Evolutionary conservation across 352 stramenopile species (phyloP).

Genomic region (Globisporangium yorkense): DNA sequence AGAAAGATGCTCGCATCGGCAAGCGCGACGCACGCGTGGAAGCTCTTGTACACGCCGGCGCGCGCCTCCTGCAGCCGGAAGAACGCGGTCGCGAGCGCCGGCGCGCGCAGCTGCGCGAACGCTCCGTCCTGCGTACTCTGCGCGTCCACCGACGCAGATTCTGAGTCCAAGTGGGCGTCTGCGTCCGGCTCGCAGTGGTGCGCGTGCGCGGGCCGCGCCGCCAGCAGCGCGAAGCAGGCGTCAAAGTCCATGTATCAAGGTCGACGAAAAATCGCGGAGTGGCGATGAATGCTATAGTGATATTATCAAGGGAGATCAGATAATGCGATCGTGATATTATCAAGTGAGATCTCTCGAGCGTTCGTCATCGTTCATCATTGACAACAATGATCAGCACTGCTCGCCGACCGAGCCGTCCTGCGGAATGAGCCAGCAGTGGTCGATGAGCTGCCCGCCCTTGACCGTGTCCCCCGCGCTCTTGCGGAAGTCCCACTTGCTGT

Average conservation of each 20-base stretch:
- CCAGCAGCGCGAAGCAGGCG: constrained; percentile 56
- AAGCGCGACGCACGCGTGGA: constrained; percentile 33
- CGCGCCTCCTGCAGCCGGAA: constrained; percentile 51
- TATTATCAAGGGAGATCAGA: not conserved
- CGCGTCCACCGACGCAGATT: not conserved
- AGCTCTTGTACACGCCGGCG: constrained; percentile 66
- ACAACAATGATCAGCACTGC: constrained; percentile 12
- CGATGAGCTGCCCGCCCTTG: constrained; percentile 36
- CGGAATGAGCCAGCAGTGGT: constrained; percentile 69
- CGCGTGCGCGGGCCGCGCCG: constrained; percentile 43
- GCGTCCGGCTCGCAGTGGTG: constrained; percentile 53
- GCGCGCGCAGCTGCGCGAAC: constrained; percentile 9
- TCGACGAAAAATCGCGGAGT: too few relatives aligned
- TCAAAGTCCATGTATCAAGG: constrained; percentile 54
- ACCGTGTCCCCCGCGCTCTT: constrained; percentile 28
- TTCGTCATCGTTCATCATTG: not conserved
- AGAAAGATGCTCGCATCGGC: not conserved
- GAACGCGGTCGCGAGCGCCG: constrained; percentile 36
- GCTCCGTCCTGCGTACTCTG: not conserved
- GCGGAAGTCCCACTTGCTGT: constrained; percentile 55
- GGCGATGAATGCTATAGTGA: not conserved
- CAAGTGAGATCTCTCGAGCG: not conserved
- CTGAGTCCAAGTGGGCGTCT: constrained; percentile 4
- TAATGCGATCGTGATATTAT: too few relatives aligned
- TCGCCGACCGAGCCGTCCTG: constrained; percentile 47